Evolutionary conservation across 768 basidiomycete genomes (phyloP).

Genomic region (Suillus ampliporus): DNA sequence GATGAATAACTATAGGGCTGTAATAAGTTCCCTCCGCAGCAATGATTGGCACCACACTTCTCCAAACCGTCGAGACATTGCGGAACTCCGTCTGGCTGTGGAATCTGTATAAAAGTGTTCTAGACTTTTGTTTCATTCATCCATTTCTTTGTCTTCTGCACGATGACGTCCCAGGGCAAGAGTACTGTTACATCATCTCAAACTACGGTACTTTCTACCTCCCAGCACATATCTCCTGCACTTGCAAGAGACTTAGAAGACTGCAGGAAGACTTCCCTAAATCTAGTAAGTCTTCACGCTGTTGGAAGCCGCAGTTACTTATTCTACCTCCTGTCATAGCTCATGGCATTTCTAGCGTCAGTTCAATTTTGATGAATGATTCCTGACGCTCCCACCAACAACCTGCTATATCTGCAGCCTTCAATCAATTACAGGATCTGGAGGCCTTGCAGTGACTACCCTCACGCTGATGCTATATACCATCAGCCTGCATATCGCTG

Average conservation of each 20-base stretch:
- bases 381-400: not conserved
- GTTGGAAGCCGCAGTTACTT: not conserved
- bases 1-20: not conserved
- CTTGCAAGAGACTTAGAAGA: conserved; percentile 27
- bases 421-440: conserved; percentile 28
- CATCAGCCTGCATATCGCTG: conserved; percentile 31
- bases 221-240: conserved; percentile 13
- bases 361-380: conserved; percentile 7
- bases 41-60: not conserved
- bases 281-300: conserved; percentile 20
- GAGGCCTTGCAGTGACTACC: conserved; percentile 23
- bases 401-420: conserved; percentile 18
- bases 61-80: not conserved
- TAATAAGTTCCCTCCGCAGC: not conserved
- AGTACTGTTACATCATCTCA: not conserved
- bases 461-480: conserved; percentile 36
- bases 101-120: not conserved
- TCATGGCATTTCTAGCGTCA: conserved; percentile 34
- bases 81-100: not conserved
- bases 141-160: not conserved
- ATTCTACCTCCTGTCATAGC: conserved; percentile 19
- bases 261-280: conserved; percentile 27
- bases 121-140: no score
- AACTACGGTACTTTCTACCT: not conserved
- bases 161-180: not conserved